These are phyloP conservation scores for Pharus latifolius DNA, from an alignment of 176 grass and related monocot genomes.

Conservation along the genomic window DNA sequence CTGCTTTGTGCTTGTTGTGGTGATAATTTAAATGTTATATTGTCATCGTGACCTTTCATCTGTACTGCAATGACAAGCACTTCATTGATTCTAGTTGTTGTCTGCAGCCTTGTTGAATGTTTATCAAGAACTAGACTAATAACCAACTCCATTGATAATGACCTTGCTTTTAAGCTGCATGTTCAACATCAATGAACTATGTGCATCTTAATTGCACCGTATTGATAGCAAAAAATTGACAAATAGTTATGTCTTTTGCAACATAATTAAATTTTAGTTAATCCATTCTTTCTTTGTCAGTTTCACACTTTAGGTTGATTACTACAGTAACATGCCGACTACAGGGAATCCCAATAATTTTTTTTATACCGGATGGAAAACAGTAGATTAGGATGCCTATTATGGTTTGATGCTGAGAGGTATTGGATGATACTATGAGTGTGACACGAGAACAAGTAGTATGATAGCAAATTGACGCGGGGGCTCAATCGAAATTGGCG, in stretches of 20 bases:
- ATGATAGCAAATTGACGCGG: no score
- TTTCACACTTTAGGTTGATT: no score
- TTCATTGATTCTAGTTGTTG: conserved; percentile 16
- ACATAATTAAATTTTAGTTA: conserved; percentile 1
- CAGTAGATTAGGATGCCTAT: no score
- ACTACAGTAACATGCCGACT: no score
- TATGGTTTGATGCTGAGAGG: no score
- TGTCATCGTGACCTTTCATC: neutral
- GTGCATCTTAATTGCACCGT: conserved; percentile 12
- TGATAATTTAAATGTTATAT: neutral
- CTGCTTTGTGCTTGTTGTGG: neutral
- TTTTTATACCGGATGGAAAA: no score
- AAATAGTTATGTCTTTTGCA: neutral
- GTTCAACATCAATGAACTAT: conserved; percentile 14
- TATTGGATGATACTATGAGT: no score
- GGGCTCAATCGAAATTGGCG: no score
- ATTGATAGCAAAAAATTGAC: conserved; percentile 10
- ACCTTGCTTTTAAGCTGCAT: conserved; percentile 5
- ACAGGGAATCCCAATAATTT: no score
- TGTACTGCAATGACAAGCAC: conserved; percentile 1
- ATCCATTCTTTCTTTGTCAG: no score
- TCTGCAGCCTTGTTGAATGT: conserved; percentile 1
- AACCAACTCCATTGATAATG: conserved; percentile 13
- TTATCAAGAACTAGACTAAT: conserved; percentile 16
- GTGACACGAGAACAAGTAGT: no score